Base-by-base conservation (phyloP, 2,329 filamentous ascomycete species). In the Fusarium burgessii region DNA sequence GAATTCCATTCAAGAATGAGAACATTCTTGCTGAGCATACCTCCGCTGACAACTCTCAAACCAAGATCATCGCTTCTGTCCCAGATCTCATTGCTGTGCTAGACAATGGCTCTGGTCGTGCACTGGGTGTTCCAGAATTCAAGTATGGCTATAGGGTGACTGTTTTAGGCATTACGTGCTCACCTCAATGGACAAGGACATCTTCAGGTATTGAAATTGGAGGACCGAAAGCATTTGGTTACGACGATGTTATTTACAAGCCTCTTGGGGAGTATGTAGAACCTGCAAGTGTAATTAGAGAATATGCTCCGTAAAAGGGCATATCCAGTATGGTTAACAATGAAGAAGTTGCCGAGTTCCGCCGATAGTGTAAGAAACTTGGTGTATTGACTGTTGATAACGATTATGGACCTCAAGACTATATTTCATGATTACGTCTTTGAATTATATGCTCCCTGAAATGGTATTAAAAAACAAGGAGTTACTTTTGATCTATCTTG, bases 1-100 rank as follows among this genome's bases (percentile, higher is more conserved):
- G 36, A 5, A 54, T 59, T 5, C 56, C 56, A 1, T 59, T 59
- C 46, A 59, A 41, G 20, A 59, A 59, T 11, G 56, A 59, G 0
- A 59, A 59, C 3, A 36, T 59, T 13, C n/a, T 42, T 15, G 56
- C 56, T 29, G 32, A 45, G 17, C 56, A 59, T 11, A 20, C 20
- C 3, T 2, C 29, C 8, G 46, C 15, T 1, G 38, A 54, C 6
- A 46, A 46, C 5, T 52, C 17, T 20, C 8, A 33, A 12, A 23
- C 11, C 9, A 25, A 25, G 20, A n/a, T 59, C 17, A 42, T 59
- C 41, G 56, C 56, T 0, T 35, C 36, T 13, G 70, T 72, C 0
- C 70, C 70, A 7, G 70, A 72, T 35, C 68, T 72, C 0, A 62
- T 72, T 15, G 62, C 57, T 15, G 7, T 72, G 0, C 33, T 72